Evolutionary conservation across 306 rosid genomes (phyloP), one percentile per base, ranked within the genome.

Genomic region (Ormosia emarginata): DNA sequence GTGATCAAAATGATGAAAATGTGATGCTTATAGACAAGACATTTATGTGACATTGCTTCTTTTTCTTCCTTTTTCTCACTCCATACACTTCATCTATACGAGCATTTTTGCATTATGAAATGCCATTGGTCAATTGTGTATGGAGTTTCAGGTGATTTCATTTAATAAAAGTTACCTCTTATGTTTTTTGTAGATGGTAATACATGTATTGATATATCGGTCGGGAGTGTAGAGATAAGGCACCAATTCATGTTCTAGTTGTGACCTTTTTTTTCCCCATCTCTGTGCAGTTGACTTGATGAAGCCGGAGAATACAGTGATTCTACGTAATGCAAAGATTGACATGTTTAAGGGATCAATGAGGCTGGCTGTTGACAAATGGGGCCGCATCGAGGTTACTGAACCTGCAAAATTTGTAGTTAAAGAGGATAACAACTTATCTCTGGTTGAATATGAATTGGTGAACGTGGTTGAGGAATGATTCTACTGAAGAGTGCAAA

Each of bases 321-420:
- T 87, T 67, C 78, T 87, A 73, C 90, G 90, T 6, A 87, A 87
- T 24, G 86, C 90, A 55, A 87, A 84, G 85, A 87, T 87, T 18
- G 89, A 86, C 84, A 86, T 86, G 89, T 86, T 86, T 32, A 82
- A 86, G 79, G 89, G 89, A 56, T 86, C 89, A 4, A 86, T 86
- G 89, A 86, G 89, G 84, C 58, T 86, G 47, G 84, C 86, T 39
- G 89, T 86, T 49, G 86, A 86, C 80, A 86, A 86, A 78, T 86
- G 89, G 89, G 89, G 89, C 37, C 89, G 89, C 39, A 63, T 86
- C 5, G 86, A 86, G 71, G 82, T 74, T 34, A 84, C 90, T 33
- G 90, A 87, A 17, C 85, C 88, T 40, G 88, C 85, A 32, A 47
- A 78, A 2, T 87, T 87, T 34, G 59, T 3, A 30, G 90, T 87